A percentile compares a stretch with the other conserved stretches of the same genome.
phyloP scores from a whole-genome alignment of 805 yeast species.

The Lipomyces chichibuensis region DNA sequence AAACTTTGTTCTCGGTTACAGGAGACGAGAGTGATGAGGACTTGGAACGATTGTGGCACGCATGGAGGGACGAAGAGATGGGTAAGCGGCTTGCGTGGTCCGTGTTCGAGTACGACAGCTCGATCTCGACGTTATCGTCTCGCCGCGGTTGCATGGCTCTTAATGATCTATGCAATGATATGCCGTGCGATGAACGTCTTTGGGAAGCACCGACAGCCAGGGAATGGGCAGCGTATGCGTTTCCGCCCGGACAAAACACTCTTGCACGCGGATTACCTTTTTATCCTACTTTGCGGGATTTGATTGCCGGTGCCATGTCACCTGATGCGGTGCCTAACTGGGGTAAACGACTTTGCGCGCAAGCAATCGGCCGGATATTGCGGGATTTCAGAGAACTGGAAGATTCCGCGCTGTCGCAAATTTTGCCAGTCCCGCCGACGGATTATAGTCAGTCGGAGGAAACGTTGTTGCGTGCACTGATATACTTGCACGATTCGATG shows the following conservation, averaged over 20 bases:
- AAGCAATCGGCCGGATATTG: constrained; percentile 35
- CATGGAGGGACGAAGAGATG: constrained; percentile 35
- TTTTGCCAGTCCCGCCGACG: constrained; percentile 23
- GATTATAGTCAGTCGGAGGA: constrained; percentile 27
- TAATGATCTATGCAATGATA: constrained; percentile 33
- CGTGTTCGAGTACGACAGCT: constrained; percentile 36
- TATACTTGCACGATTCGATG: constrained; percentile 24
- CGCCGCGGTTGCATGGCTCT: constrained; percentile 35
- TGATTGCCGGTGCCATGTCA: not conserved
- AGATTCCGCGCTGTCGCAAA: constrained; percentile 23
- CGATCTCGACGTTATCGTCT: constrained; percentile 34
- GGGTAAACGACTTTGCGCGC: constrained; percentile 35
- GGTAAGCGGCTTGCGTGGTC: constrained; percentile 36
- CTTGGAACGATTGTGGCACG: constrained; percentile 25
- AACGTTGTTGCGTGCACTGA: constrained; percentile 23
- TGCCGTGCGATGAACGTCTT: constrained; percentile 37
- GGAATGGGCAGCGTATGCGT: constrained; percentile 23
- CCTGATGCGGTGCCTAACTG: constrained; percentile 20
- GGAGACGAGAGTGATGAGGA: constrained; percentile 32
- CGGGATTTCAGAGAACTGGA: constrained; percentile 38
- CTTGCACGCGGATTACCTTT: constrained; percentile 25
- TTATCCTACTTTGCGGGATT: constrained; percentile 7
- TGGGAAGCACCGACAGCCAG: constrained; percentile 35
- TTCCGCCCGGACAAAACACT: constrained; percentile 4
- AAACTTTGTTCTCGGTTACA: constrained; percentile 5